Conservation (phyloP, 768 basidiomycete species). For the Albatrellus ellisii region DNA sequence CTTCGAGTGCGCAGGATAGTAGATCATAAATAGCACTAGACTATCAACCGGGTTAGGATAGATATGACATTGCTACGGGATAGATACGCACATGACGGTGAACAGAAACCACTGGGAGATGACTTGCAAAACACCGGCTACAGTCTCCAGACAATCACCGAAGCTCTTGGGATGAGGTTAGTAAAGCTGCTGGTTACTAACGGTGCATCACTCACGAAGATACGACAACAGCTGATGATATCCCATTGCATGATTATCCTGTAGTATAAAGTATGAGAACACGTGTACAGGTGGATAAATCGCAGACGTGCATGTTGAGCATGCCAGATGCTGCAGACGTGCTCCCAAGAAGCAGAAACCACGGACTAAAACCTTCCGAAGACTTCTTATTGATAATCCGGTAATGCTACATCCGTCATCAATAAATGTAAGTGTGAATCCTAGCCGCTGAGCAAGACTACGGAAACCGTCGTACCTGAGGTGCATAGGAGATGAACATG, state of each 20-base stretch:
- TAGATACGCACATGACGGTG: conserved; percentile 59
- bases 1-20: conserved; percentile 81
- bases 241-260: conserved; percentile 82
- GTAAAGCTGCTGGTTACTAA: not conserved
- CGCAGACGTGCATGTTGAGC: conserved; percentile 59
- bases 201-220: conserved; percentile 40
- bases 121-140: conserved; percentile 77
- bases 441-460: not conserved
- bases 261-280: conserved; percentile 15
- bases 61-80: not conserved
- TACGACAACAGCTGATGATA: conserved; percentile 66
- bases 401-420: conserved; percentile 40
- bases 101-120: conserved; percentile 77
- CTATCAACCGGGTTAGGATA: conserved; percentile 26
- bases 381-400: conserved; percentile 69
- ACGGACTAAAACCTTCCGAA: conserved; percentile 84
- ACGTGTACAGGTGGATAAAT: conserved; percentile 1
- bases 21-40: conserved; percentile 81
- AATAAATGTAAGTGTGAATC: not conserved
- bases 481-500: conserved; percentile 14
- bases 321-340: conserved; percentile 72
- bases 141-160: conserved; percentile 63
- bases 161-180: conserved; percentile 30
- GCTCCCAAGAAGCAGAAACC: conserved; percentile 82
- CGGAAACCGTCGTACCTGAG: conserved; percentile 7